Base-by-base conservation (phyloP, 768 basidiomycete genomes). In the Mycena filopes region DNA sequence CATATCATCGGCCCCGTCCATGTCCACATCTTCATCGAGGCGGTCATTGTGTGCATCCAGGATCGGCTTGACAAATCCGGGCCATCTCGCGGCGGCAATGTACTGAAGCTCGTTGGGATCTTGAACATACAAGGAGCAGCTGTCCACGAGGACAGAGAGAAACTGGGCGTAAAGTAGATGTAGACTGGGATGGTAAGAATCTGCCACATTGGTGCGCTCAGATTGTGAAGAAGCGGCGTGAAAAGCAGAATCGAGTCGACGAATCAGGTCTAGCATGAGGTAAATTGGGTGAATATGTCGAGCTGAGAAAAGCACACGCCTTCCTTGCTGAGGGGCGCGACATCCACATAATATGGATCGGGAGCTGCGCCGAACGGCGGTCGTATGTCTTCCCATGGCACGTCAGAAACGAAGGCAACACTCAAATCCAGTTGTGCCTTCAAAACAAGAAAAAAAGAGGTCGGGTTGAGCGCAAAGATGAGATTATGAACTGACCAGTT, bases 11-110 rank as follows among this genome's bases (percentile, higher is more conserved):
- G 60, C 67, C 59, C 63, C 66, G 40, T 60, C 70, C 71, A 36
- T 70, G 64, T 28, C 56, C 69, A 55, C 33, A n/a, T 73, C 67
- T 20, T 72, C 62, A 10, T 55, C 54, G 15, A 69, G 47, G 33
- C 56, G 62, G 45, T 67, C 63, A 53, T 64, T 65, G 54, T 85
- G 74, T 33, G 86, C 85, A 55, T 86, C 86, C 9, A 92, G 73
- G 16, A 94, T 72, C 0, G 93, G 92, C 57, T 87, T 84, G 1
- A 90, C 84, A 69, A 93, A 94, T 2, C 88, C 90, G 0, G 93
- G 91, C 93, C 94, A 95, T 23, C 89, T 83, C 8, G 93, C 90
- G 0, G 90, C 88, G 3, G 90, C 87, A 29, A 95, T 84, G 71
- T 94, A 95, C 45, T 85, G 83, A 1, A 95, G 80, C 71, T 95